Base-by-base conservation (phyloP, 805 yeast genomes). In the Candida endomychidarum region DNA sequence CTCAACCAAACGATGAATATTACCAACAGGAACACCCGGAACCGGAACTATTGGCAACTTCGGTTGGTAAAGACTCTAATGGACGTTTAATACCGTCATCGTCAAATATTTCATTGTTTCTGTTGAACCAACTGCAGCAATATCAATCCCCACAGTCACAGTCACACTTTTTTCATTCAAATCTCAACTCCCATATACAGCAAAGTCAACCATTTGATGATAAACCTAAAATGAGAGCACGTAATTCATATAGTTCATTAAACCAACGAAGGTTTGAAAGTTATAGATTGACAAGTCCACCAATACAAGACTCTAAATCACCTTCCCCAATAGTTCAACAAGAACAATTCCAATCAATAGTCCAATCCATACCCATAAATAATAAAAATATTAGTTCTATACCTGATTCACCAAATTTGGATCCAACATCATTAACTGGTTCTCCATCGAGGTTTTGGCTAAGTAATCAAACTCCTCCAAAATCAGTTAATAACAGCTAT, bases 401-500 rank as follows among this genome's bases (percentile, higher is more conserved):
- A 8, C 81, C 82, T 0, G 80, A 73, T 38, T 75, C 80, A 1
- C 82, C 82, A 0, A 63, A 65, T 38, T 58, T 78, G 38, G 71
- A 62, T 31, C 81, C 83, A 2, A 67, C 72, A 0, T 74, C 80
- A 4, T 35, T 77, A 11, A 73, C 75, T 2, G 79, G 77, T 5
- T 75, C 80, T 0, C 83, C 83, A 1, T 75, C 81, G 4, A 56
- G 75, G 35, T 75, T 77, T 45, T 72, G 77, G 69, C 57, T 78
- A 32, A 63, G 70, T n/a, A 67, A 74, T 15, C 73, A 72, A 38
- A 74, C 81, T 0, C 81, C 81, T 1, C 81, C 81, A 12, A 52
- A 50, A 46, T 61, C 61, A 23, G 56, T 44, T 40, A 56, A 49
- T 18, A 56, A 46, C 19, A 55, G 60, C 12, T 34, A 48, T 44